phyloP scores from a whole-genome alignment of 2,329 filamentous ascomycete genomes.

The Monilinia polystroma region DNA sequence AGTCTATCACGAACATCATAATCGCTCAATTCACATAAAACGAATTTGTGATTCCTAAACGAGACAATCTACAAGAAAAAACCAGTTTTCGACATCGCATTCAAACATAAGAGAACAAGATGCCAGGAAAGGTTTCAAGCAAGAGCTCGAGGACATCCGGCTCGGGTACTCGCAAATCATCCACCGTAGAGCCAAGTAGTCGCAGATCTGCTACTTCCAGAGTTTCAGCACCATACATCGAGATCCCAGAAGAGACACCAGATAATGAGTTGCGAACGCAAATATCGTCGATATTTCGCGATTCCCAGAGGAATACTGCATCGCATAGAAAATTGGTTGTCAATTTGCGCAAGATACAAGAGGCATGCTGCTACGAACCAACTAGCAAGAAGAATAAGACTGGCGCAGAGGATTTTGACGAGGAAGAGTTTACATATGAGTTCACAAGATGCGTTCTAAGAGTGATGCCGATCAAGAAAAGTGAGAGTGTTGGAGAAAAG shows the following conservation, averaged over 20 bases:
- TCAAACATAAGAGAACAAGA: slow-evolving; percentile 32
- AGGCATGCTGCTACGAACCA: slow-evolving; percentile 71
- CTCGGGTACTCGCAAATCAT: slow-evolving; percentile 45
- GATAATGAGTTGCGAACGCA: slow-evolving; percentile 70
- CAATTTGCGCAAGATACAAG: slow-evolving; percentile 85
- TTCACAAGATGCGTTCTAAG: slow-evolving; percentile 79
- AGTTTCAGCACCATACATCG: slow-evolving; percentile 40
- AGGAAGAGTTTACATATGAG: slow-evolving; percentile 84
- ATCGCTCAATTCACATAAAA: not conserved
- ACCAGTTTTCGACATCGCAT: not conserved
- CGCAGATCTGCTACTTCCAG: slow-evolving; percentile 46
- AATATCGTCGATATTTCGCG: slow-evolving; percentile 70
- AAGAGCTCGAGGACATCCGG: slow-evolving; percentile 44
- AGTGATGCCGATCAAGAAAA: slow-evolving; percentile 85
- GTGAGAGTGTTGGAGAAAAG: slow-evolving; percentile 82
- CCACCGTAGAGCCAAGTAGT: slow-evolving; percentile 42
- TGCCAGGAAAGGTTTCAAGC: slow-evolving; percentile 49
- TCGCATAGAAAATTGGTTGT: slow-evolving; percentile 88
- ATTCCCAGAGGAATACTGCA: slow-evolving; percentile 85
- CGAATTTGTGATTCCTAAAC: not conserved
- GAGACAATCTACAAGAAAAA: not conserved
- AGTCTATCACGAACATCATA: not conserved
- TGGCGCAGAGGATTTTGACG: slow-evolving; percentile 67
- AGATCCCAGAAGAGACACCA: slow-evolving; percentile 70
- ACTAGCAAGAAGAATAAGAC: slow-evolving; percentile 52